These are phyloP conservation scores for Cutaneotrichosporon sp. DNA, from an alignment of 1,284 basidiomycete genomes.

Conservation along the genomic window DNA sequence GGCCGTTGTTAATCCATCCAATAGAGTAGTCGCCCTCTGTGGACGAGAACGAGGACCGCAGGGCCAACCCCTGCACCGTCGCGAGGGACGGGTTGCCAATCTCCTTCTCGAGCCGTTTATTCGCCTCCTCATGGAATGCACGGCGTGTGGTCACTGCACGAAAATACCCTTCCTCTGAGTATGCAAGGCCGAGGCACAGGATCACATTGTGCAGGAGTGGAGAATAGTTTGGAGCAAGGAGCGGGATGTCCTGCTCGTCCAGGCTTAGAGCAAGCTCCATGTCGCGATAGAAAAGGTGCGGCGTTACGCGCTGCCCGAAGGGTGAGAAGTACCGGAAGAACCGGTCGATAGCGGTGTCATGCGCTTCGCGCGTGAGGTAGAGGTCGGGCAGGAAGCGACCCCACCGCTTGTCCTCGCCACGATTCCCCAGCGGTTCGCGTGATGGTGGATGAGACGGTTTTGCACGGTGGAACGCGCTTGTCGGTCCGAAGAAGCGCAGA, in stretches of 20 bases:
- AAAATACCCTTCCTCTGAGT: constrained; percentile 56
- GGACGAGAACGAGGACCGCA: constrained; percentile 59
- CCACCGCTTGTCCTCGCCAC: not conserved
- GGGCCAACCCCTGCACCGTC: constrained; percentile 57
- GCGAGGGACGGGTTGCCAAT: constrained; percentile 58
- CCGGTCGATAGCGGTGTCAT: constrained; percentile 24
- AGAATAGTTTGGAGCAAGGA: constrained; percentile 57
- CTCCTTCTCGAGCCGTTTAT: constrained; percentile 57
- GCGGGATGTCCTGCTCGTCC: constrained; percentile 41
- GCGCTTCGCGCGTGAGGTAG: constrained; percentile 19
- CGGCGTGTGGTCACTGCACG: constrained; percentile 53
- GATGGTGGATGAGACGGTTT: not conserved
- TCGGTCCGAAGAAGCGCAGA: constrained; percentile 18
- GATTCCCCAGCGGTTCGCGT: not conserved
- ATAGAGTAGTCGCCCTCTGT: constrained; percentile 38
- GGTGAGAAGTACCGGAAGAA: constrained; percentile 30
- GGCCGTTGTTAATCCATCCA: constrained; percentile 28
- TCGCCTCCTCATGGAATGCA: constrained; percentile 56
- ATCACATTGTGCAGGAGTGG: constrained; percentile 67
- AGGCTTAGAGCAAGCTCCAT: constrained; percentile 13
- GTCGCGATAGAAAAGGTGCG: constrained; percentile 22
- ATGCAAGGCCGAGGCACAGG: constrained; percentile 58
- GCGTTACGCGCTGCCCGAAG: constrained; percentile 19
- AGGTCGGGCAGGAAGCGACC: constrained; percentile 14
- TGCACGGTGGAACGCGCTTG: constrained; percentile 12